Base-by-base conservation (phyloP, 495 filamentous ascomycete species). In the Trichoderma reesei region DNA sequence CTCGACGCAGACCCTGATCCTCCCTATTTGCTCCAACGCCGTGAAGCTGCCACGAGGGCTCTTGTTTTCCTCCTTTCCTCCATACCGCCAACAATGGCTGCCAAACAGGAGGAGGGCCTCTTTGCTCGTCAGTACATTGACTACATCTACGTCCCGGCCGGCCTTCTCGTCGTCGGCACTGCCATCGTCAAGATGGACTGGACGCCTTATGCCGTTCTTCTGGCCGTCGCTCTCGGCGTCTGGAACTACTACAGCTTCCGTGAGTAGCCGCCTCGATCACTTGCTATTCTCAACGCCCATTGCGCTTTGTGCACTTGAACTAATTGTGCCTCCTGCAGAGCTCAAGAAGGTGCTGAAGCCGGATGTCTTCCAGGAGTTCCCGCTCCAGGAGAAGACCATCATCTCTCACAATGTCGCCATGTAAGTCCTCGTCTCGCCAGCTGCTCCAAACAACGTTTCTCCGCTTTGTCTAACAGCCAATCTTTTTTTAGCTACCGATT, bases 331-430 rank as follows among this genome's bases (percentile, higher is more conserved):
- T 41, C 63, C 48, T 62, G 26, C 66, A 92, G 91, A 83, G 66
- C 80, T 86, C 44, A 82, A 86, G 69, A 92, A 90, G 76, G 86
- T 92, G 66, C 84, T 98, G 72, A 94, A 91, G 77, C 91, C 91
- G 10, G 85, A 86, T 68, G 81, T 81, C 46, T 97, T 92, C 82
- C 93, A 96, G 73, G 79, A 94, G 39, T 97, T 96, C 74, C 83
- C 86, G 67, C 84, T 98, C 63, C 88, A 87, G 73, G 89, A 96
- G 74, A 96, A 93, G 82, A 97, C 85, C 41, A 82, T 90, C 64
- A 86, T 96, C 75, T 96, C 93, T 26, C 93, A 96, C 83, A 98
- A 97, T 82, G 93, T 96, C 63, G 90, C 92, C 73, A 96, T 98
- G 86, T 90, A 75, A 62, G 82, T 65, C 37, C 44, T 51, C 63